A percentile compares a stretch with the other conserved stretches of the same genome.
These are phyloP conservation scores for Lojkania enalia DNA, from an alignment of 2,329 filamentous ascomycete species.

Conservation along the genomic window DNA sequence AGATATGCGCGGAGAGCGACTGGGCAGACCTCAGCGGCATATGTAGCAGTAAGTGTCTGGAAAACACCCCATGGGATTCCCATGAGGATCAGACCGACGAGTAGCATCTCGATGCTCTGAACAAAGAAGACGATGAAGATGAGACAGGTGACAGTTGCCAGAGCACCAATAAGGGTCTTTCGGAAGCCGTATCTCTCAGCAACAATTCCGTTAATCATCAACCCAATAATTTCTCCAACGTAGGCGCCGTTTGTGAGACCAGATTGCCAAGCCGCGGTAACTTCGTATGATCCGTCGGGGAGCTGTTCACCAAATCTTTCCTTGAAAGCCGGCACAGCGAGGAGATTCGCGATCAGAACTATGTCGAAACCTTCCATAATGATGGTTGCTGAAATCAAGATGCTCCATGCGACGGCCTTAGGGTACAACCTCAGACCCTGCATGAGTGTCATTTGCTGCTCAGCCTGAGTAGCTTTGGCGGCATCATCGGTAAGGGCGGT, in stretches of 20 bases:
- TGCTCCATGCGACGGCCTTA: constrained; percentile 80
- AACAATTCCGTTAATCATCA: constrained; percentile 51
- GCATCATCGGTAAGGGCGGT: constrained; percentile 33
- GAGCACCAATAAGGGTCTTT: constrained; percentile 43
- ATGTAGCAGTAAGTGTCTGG: constrained; percentile 53
- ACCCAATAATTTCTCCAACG: constrained; percentile 50
- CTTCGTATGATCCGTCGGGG: constrained; percentile 44
- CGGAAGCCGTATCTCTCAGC: constrained; percentile 49
- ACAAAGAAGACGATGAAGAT: constrained; percentile 45
- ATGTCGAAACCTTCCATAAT: constrained; percentile 91
- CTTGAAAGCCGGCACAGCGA: constrained; percentile 53
- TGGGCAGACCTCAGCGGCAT: constrained; percentile 66
- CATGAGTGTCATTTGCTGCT: constrained; percentile 58
- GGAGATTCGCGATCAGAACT: constrained; percentile 78
- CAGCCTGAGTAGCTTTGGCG: constrained; percentile 47
- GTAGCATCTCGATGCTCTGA: constrained; percentile 57
- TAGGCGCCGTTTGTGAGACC: constrained; percentile 52
- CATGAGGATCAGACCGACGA: constrained; percentile 60
- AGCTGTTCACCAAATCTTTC: constrained; percentile 45
- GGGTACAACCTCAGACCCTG: constrained; percentile 81
- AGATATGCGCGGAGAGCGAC: constrained; percentile 64
- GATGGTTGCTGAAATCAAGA: constrained; percentile 84
- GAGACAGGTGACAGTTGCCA: constrained; percentile 32
- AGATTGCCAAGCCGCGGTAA: constrained; percentile 52
- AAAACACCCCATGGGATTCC: constrained; percentile 54